Conservation (phyloP, 2,329 filamentous ascomycete species). For the Penicillium concentricum region DNA sequence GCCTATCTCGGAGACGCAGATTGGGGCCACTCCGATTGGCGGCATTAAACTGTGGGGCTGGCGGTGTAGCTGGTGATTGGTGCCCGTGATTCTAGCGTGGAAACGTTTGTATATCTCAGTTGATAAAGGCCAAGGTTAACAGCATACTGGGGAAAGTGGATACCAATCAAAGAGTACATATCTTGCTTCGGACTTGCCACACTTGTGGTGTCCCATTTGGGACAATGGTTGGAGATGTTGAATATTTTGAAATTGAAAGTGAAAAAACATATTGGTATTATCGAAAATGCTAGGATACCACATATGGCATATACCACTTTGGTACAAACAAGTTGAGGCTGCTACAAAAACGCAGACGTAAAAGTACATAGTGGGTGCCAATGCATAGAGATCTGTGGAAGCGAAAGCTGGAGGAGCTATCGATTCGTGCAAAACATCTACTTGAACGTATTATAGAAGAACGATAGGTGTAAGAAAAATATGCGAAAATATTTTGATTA, state of each 20-base stretch:
- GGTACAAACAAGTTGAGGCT: too few species aligned
- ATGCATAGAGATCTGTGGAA: neutral
- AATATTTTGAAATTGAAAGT: neutral
- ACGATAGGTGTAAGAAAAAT: neutral
- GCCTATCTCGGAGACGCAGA: neutral
- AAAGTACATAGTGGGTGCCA: neutral
- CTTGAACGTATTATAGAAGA: neutral
- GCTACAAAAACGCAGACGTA: neutral
- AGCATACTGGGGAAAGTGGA: neutral
- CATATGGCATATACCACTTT: too few species aligned
- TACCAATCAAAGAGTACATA: neutral
- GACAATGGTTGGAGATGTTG: neutral
- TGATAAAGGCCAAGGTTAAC: neutral
- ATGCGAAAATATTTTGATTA: neutral
- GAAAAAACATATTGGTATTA: neutral
- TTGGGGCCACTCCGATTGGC: constrained; percentile 11
- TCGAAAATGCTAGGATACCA: neutral
- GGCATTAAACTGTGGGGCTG: neutral
- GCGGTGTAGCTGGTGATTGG: neutral
- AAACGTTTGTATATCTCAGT: neutral
- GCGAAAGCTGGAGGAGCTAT: neutral
- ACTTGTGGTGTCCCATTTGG: neutral
- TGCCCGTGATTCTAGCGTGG: neutral
- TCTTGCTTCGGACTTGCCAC: neutral
- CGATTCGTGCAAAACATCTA: neutral